A percentile compares a stretch with the other conserved stretches of the same genome.
phyloP scores from a whole-genome alignment of 2,329 filamentous ascomycete genomes.

The Pleurostoma richardsiae region DNA sequence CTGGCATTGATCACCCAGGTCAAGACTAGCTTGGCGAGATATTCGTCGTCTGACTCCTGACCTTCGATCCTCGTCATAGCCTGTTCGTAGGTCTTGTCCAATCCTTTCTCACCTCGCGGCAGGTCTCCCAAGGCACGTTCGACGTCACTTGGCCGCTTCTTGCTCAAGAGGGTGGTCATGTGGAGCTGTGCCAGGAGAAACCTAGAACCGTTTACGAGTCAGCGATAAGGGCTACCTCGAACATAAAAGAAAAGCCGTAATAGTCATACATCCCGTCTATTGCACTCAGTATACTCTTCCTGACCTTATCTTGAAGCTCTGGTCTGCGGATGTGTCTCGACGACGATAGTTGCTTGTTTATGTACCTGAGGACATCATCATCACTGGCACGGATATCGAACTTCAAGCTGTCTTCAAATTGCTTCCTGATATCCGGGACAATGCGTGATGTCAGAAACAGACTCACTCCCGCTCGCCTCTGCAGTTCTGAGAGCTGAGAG shows the following conservation, averaged over 20 bases:
- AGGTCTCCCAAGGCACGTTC: not conserved
- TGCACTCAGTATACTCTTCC: conserved; percentile 2
- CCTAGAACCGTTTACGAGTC: not conserved
- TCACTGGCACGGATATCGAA: conserved; percentile 9
- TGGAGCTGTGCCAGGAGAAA: conserved; percentile 6
- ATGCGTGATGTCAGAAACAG: conserved; percentile 28
- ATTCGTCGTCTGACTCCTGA: conserved; percentile 14
- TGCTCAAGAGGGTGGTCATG: conserved; percentile 1
- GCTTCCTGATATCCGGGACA: conserved; percentile 20
- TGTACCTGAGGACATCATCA: conserved; percentile 5
- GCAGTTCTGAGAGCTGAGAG: conserved; percentile 10
- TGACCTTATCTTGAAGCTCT: conserved; percentile 6
- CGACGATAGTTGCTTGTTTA: conserved; percentile 3
- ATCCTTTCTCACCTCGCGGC: conserved; percentile 13
- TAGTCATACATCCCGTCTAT: conserved; percentile 8
- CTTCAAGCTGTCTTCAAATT: conserved; percentile 8
- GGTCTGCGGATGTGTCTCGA: not conserved
- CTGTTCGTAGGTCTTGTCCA: conserved; percentile 26
- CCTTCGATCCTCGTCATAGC: conserved; percentile 27
- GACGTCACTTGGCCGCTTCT: not conserved
- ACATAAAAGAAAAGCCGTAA: too few species aligned
- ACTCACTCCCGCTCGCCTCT: conserved; percentile 4
- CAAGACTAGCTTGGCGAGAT: conserved; percentile 17
- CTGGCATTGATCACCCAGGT: conserved; percentile 27
- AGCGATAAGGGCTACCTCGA: too few species aligned